These are phyloP conservation scores for Alternaria alternata DNA, from an alignment of 2,329 filamentous ascomycete genomes.

Conservation along the genomic window DNA sequence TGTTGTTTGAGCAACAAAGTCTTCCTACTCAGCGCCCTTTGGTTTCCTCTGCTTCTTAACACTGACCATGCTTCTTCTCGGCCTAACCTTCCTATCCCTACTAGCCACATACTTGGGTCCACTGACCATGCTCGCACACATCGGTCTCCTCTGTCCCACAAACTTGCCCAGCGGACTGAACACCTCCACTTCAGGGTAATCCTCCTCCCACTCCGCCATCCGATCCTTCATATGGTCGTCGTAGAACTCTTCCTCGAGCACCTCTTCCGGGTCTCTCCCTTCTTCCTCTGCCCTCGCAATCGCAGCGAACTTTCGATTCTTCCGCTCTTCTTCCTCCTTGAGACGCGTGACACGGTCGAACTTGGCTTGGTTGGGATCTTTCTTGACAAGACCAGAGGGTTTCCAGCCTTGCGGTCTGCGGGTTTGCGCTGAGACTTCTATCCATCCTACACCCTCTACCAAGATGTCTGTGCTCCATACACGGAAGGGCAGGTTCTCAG, in stretches of 20 bases:
- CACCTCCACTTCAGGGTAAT: constrained; percentile 79
- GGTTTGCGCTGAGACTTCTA: constrained; percentile 86
- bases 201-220: constrained; percentile 26
- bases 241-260: constrained; percentile 41
- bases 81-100: constrained; percentile 63
- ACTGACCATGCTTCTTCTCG: constrained; percentile 73
- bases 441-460: constrained; percentile 91
- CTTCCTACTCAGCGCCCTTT: neutral
- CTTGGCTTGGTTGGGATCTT: constrained; percentile 46
- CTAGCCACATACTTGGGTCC: constrained; percentile 62
- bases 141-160: constrained; percentile 70
- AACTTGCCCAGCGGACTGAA: constrained; percentile 87
- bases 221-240: constrained; percentile 24
- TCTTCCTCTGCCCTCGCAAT: constrained; percentile 17
- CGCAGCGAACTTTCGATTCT: constrained; percentile 30
- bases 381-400: constrained; percentile 57
- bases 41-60: constrained; percentile 47
- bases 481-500: constrained; percentile 77
- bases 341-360: constrained; percentile 22
- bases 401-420: constrained; percentile 56
- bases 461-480: constrained; percentile 84
- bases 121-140: constrained; percentile 73
- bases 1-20: neutral
- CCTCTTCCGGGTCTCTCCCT: constrained; percentile 37
- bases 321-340: constrained; percentile 18